phyloP scores from a whole-genome alignment of 257 asterid genomes.

The Capsicum chinense region DNA sequence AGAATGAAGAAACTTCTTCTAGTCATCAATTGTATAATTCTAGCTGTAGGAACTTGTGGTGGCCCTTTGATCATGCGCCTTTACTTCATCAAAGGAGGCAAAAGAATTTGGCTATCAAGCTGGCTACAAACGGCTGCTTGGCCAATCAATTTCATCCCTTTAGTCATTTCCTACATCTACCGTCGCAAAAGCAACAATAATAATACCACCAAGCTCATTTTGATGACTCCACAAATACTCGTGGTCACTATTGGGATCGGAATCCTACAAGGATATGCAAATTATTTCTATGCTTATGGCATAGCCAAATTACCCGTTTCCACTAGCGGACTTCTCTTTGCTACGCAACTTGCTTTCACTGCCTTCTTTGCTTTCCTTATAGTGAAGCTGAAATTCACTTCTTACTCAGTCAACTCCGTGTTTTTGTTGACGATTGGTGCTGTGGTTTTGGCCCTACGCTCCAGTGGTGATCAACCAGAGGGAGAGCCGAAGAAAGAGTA shows the following conservation, averaged over 20 bases:
- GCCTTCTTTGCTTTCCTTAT: conserved; percentile 32
- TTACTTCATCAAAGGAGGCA: conserved; percentile 43
- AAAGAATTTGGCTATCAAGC: conserved; percentile 42
- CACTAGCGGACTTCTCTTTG: conserved; percentile 1
- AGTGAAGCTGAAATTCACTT: conserved; percentile 24
- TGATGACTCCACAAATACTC: conserved; percentile 23
- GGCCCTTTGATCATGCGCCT: conserved; percentile 39
- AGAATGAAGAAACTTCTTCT: conserved; percentile 34
- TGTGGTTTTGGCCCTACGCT: conserved; percentile 16
- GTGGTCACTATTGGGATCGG: conserved; percentile 20
- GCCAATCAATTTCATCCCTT: conserved; percentile 34
- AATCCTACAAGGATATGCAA: conserved; percentile 5
- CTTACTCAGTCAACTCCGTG: conserved; percentile 13
- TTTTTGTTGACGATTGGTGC: conserved; percentile 29
- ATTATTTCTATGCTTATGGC: conserved; percentile 25
- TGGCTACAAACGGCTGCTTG: conserved; percentile 42
- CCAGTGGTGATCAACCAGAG: conserved; percentile 28
- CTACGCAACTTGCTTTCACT: conserved; percentile 29
- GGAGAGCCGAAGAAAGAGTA: conserved; percentile 7
- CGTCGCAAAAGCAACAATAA: not conserved
- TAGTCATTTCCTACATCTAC: conserved; percentile 27
- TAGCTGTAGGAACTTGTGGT: conserved; percentile 44
- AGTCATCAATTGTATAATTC: conserved; percentile 33
- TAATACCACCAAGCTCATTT: not conserved
- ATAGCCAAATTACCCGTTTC: not conserved